These are phyloP conservation scores for Cubamyces lactineus DNA, from an alignment of 768 basidiomycete genomes.

Conservation along the genomic window DNA sequence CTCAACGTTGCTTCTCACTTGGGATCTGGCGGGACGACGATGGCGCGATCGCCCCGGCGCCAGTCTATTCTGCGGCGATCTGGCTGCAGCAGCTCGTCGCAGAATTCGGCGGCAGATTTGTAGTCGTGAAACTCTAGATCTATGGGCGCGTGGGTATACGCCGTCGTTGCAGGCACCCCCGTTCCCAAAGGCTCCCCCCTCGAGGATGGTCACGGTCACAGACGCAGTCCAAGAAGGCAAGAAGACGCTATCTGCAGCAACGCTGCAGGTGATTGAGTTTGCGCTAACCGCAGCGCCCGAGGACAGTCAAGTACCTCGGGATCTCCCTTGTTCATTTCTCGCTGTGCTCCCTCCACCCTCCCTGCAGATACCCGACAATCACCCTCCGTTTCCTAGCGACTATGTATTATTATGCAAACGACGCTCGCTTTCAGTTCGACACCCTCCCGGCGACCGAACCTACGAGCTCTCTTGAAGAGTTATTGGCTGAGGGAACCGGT, in stretches of 20 bases:
- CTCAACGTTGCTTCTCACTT: too few species aligned
- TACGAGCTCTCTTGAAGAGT: not conserved
- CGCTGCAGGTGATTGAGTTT: constrained; percentile 8
- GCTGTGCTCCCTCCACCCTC: not conserved
- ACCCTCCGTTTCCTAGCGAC: too few species aligned
- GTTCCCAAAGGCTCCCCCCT: not conserved
- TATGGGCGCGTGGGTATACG: not conserved
- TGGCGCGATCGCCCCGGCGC: not conserved
- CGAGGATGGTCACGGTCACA: not conserved
- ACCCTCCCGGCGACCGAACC: not conserved
- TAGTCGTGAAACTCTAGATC: not conserved
- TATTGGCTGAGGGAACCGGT: not conserved
- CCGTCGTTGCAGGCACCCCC: not conserved
- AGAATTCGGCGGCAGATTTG: not conserved
- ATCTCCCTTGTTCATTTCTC: not conserved
- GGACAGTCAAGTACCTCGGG: constrained; percentile 1
- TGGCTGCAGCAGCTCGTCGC: not conserved
- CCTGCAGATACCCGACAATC: too few species aligned
- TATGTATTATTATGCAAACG: too few species aligned
- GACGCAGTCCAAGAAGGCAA: constrained; percentile 12
- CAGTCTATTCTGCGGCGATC: not conserved
- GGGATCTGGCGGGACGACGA: too few species aligned
- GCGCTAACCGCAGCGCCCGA: not conserved
- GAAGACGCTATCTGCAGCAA: constrained; percentile 9
- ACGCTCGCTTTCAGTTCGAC: not conserved